These are phyloP conservation scores for Eucalyptus curtisii DNA, from an alignment of 345 rosid species.

Conservation along the genomic window DNA sequence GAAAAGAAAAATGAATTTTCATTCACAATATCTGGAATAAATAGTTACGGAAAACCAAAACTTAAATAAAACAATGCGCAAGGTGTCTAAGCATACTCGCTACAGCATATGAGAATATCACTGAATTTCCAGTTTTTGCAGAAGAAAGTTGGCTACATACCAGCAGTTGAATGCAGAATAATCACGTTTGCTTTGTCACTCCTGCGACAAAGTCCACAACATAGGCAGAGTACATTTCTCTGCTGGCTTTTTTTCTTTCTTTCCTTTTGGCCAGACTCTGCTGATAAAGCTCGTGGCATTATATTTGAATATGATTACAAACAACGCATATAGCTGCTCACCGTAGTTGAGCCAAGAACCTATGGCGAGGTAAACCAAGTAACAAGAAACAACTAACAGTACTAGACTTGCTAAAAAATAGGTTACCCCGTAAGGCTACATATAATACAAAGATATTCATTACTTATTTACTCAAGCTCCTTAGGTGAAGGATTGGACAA, in stretches of 20 bases:
- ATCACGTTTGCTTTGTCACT: neutral
- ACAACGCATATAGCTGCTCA: neutral
- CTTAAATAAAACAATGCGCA: neutral
- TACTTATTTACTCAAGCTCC: neutral
- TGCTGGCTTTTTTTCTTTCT: neutral
- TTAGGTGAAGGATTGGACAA: slow-evolving; percentile 42
- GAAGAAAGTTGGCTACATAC: neutral
- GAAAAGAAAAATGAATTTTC: neutral
- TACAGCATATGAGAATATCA: neutral
- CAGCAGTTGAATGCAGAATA: neutral
- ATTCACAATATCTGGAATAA: neutral
- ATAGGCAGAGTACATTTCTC: neutral
- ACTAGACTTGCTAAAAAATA: neutral
- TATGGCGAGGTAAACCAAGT: neutral
- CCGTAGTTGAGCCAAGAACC: neutral
- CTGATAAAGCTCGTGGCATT: neutral
- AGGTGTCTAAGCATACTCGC: neutral
- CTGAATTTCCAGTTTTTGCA: neutral
- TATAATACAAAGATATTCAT: slow-evolving; percentile 1
- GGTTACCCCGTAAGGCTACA: neutral
- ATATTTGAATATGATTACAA: neutral
- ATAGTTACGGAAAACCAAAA: neutral
- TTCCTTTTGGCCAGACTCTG: neutral
- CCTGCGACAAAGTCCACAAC: neutral
- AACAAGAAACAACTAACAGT: neutral